Conservation (phyloP, 345 rosid species). For the Lagerstroemia speciosa region DNA sequence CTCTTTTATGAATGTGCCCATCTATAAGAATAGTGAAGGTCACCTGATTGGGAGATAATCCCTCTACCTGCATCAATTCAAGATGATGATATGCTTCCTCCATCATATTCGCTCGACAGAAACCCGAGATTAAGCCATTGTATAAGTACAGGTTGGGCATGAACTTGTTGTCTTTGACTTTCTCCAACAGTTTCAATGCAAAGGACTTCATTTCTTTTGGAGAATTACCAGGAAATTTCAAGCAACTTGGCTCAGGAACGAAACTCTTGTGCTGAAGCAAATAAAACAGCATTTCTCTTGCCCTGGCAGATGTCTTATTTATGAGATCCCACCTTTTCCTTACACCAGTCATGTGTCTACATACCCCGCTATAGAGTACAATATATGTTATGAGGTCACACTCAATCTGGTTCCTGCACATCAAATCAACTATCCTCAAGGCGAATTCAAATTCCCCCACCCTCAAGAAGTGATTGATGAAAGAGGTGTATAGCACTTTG, state of each 20-base stretch:
- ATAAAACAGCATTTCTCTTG: conserved; percentile 30
- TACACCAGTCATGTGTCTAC: conserved; percentile 18
- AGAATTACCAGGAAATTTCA: conserved; percentile 16
- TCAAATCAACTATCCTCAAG: conserved; percentile 40
- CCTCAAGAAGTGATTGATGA: conserved; percentile 38
- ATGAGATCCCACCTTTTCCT: conserved; percentile 20
- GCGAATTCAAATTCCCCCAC: conserved; percentile 47
- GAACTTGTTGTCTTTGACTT: conserved; percentile 28
- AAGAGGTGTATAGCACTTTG: conserved; percentile 43
- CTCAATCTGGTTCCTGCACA: conserved; percentile 36
- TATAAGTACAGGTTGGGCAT: conserved; percentile 47
- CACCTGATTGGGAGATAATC: conserved; percentile 52
- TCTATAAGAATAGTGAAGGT: conserved; percentile 50
- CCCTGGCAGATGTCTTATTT: conserved; percentile 24
- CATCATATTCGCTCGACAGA: conserved; percentile 36
- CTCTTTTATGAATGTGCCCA: conserved; percentile 38
- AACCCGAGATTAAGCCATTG: conserved; percentile 38
- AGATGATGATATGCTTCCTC: conserved; percentile 49
- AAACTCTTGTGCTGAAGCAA: conserved; percentile 29
- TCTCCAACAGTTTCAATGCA: conserved; percentile 37
- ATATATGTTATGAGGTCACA: conserved; percentile 29
- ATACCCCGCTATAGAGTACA: conserved; percentile 39
- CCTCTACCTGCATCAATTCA: conserved; percentile 40
- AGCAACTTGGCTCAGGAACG: conserved; percentile 15
- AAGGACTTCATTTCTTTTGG: conserved; percentile 32